Evolutionary conservation across 352 stramenopile genomes (phyloP), one percentile per base, ranked within the genome.

Genomic region (Phytophthora macrochlamydospora): DNA sequence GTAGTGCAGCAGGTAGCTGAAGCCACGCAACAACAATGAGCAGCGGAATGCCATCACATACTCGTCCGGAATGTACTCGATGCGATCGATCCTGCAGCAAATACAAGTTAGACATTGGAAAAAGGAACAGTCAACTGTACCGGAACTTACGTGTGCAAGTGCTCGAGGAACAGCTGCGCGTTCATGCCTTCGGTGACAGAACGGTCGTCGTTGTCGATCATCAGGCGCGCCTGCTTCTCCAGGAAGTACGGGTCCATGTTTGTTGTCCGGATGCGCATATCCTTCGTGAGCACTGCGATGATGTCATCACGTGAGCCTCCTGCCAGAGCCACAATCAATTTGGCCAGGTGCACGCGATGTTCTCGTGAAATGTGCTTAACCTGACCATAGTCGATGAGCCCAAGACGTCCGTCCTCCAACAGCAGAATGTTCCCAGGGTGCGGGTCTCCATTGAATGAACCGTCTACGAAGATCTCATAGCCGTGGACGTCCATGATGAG

Each of bases 361-460:
- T 92, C 75, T 51, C 75, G 75, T 11, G 69, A 82, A 38, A 96
- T 91, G 56, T 94, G 81, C 66, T 95, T 97, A 44, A 96, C 90
- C 64, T 98, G 93, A 13, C 93, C 93, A 56, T 97, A 98, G 74
- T 98, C 93, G 45, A 98, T 95, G 49, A 98, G 73, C 3, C 93
- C 93, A 4, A 98, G 69, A 7, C 88, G 85, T 2, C 92, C 92
- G 51, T 97, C 91, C 5, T 95, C 81, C 13, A 98, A 78, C 46
- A 98, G 76, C 64, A 98, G 53, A 43, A 98, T 97, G 63, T 98
- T 98, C 11, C 92, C 92, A 3, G 92, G 92, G 42, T 97, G 92
- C 11, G 91, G 91, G 56, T 97, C 92, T 35, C 91, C 91, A 57
- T 98, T 98, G 65, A 98, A 97, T 43, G 73, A 93, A n/a, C 92